Evolutionary conservation across 2,329 filamentous ascomycete species (phyloP).

Genomic region (Metarhizium sp.): DNA sequence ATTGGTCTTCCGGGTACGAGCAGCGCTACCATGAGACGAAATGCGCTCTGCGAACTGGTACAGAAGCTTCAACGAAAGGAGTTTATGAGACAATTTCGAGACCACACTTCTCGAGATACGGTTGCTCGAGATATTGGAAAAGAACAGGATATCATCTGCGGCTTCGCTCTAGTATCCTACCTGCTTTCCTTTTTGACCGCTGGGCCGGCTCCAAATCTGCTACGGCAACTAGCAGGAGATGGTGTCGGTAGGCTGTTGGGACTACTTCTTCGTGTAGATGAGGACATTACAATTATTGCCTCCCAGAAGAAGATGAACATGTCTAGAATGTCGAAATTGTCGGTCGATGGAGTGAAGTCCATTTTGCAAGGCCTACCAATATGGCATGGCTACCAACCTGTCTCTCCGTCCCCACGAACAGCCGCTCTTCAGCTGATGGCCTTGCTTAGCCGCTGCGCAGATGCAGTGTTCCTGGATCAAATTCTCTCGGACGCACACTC

Average conservation of each 20-base stretch:
- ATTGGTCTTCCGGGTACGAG: constrained; percentile 41
- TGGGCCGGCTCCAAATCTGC: constrained; percentile 49
- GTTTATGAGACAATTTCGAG: constrained; percentile 62
- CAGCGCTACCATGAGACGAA: constrained; percentile 43
- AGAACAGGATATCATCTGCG: constrained; percentile 51
- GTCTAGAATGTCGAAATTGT: constrained; percentile 52
- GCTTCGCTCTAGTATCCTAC: constrained; percentile 55
- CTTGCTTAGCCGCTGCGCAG: constrained; percentile 18
- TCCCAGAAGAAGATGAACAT: constrained; percentile 60
- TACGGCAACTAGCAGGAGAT: constrained; percentile 46
- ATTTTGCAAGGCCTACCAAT: constrained; percentile 42
- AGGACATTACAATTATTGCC: constrained; percentile 51
- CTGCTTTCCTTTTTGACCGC: constrained; percentile 52
- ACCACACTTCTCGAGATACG: constrained; percentile 61
- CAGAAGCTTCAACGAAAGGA: constrained; percentile 50
- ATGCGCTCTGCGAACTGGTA: constrained; percentile 50
- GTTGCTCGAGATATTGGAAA: constrained; percentile 53
- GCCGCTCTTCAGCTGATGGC: constrained; percentile 57
- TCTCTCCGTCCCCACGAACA: constrained; percentile 49
- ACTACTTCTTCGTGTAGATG: constrained; percentile 40
- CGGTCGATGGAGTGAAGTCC: constrained; percentile 44
- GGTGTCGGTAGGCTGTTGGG: constrained; percentile 46
- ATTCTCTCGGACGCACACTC: constrained; percentile 19
- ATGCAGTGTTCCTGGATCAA: constrained; percentile 17
- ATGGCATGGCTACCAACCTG: constrained; percentile 48